Conservation (phyloP, 495 filamentous ascomycete species). For the Chaetomidium leptoderma region DNA sequence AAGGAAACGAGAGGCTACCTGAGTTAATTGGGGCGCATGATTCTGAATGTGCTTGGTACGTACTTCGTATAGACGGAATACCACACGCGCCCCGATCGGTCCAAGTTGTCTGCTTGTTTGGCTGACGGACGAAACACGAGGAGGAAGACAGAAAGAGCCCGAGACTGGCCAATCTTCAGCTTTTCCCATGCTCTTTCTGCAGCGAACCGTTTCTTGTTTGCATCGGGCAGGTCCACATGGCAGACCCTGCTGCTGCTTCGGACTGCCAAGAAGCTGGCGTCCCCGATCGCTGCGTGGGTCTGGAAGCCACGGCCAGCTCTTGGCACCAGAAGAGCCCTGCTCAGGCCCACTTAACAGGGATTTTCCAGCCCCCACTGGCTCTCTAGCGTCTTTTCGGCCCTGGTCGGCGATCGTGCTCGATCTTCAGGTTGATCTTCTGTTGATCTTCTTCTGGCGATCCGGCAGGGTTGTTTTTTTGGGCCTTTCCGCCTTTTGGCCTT, state of each 20-base stretch:
- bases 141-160: too few species aligned
- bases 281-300: conserved; percentile 1
- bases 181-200: conserved; percentile 5
- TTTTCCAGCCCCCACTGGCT: neutral
- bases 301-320: neutral
- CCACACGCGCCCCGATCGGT: neutral
- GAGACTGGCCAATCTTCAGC: neutral
- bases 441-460: neutral
- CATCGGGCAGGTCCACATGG: conserved; percentile 1
- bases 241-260: neutral
- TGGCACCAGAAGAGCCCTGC: conserved; percentile 1
- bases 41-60: too few species aligned
- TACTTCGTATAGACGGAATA: too few species aligned
- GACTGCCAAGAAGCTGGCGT: neutral
- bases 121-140: neutral
- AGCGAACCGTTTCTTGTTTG: neutral
- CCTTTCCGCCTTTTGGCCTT: too few species aligned
- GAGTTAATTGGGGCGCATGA: too few species aligned
- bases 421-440: too few species aligned
- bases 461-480: neutral
- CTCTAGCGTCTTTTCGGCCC: neutral
- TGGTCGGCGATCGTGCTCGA: neutral
- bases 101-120: neutral
- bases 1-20: too few species aligned
- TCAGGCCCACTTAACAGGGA: neutral